phyloP scores from a whole-genome alignment of 345 rosid species.

The Brassica nigra region DNA sequence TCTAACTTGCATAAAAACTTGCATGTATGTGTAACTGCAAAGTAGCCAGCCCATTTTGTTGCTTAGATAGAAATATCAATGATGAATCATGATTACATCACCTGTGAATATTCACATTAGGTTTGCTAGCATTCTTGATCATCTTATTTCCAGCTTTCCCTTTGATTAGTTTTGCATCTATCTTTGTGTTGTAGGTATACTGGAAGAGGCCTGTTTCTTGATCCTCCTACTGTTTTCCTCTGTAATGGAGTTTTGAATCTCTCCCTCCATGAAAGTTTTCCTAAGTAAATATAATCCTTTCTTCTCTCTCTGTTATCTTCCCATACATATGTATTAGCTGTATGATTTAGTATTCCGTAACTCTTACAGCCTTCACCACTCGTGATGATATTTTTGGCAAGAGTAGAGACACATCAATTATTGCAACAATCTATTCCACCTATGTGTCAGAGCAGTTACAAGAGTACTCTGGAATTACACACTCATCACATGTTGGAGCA shows the following conservation, averaged over 20 bases:
- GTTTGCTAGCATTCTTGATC: background rate
- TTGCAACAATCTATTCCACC: constrained; percentile 62
- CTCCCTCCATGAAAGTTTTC: constrained; percentile 59
- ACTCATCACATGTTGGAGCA: constrained; percentile 61
- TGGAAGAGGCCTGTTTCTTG: constrained; percentile 90
- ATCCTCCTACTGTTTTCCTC: constrained; percentile 82
- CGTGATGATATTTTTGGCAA: constrained; percentile 67
- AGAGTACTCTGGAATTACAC: constrained; percentile 39
- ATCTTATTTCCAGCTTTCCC: background rate
- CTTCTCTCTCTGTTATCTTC: no score
- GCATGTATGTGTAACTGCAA: background rate
- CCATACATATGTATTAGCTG: background rate
- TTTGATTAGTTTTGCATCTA: background rate
- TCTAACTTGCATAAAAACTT: background rate
- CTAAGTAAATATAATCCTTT: constrained; percentile 45
- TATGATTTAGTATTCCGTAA: constrained; percentile 11
- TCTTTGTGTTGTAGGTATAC: constrained; percentile 59
- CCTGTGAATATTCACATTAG: background rate
- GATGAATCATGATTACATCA: constrained; percentile 3
- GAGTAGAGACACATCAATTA: constrained; percentile 64
- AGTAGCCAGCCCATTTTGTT: background rate
- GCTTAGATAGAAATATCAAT: background rate
- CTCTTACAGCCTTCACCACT: constrained; percentile 59
- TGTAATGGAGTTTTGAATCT: constrained; percentile 59
- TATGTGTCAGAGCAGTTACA: constrained; percentile 60